Conservation (phyloP, 2,329 filamentous ascomycete species). For the Aspergillus hiratsukae region DNA sequence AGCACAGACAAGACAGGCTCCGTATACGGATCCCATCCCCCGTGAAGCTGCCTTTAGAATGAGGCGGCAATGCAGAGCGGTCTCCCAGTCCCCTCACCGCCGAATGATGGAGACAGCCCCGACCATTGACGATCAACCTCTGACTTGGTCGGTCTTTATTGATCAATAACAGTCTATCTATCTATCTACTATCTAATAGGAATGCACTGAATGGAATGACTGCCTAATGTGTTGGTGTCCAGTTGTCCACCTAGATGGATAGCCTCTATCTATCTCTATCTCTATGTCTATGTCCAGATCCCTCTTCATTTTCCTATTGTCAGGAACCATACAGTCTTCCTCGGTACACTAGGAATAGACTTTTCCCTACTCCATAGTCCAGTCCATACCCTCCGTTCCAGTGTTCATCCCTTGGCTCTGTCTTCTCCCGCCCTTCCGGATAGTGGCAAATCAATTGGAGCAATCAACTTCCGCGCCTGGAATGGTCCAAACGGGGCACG, state of each 20-base stretch:
- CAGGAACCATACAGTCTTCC: background rate
- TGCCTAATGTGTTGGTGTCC: background rate
- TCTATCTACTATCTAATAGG: no score
- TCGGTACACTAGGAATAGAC: background rate
- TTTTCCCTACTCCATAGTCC: background rate
- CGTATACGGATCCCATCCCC: no score
- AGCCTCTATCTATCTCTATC: background rate
- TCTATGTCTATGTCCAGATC: no score
- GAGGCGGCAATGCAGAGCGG: constrained; percentile 18
- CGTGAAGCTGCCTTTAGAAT: constrained; percentile 4
- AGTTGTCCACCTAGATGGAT: background rate
- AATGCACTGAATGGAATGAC: background rate
- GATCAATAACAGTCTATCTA: background rate
- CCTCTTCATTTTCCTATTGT: no score
- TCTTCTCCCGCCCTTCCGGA: background rate
- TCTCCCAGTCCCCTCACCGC: constrained; percentile 15
- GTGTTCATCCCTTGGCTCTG: background rate
- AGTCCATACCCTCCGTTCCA: no score
- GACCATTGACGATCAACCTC: background rate
- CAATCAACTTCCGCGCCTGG: background rate
- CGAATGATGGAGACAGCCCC: constrained; percentile 1
- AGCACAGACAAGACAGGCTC: background rate
- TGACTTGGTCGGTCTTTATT: background rate
- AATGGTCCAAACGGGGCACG: constrained; percentile 3
- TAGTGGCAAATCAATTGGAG: constrained; percentile 6